Conservation (phyloP, 2,329 filamentous ascomycete species). For the Leptographium radiaticola region DNA sequence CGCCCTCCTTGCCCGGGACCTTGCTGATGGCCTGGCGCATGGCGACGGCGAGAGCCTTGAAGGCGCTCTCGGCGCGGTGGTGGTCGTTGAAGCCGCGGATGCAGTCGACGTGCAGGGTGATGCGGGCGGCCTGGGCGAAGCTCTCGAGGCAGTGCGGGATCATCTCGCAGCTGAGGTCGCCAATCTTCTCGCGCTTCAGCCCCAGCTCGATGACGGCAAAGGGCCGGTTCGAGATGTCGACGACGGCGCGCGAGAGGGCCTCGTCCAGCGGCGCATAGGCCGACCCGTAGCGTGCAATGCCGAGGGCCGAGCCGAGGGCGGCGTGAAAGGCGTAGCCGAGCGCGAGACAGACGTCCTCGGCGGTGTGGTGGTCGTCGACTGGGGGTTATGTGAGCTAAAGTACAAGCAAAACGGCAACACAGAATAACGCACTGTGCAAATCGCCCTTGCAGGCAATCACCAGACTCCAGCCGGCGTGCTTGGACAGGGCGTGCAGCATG, state of each 20-base stretch:
- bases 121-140: slow-evolving; percentile 78
- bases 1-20: slow-evolving; percentile 71
- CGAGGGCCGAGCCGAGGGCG: slow-evolving; percentile 64
- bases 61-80: slow-evolving; percentile 89
- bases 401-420: too few relatives aligned
- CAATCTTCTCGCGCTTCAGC: slow-evolving; percentile 82
- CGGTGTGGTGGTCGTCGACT: slow-evolving; percentile 98
- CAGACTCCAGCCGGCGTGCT: slow-evolving; percentile 91
- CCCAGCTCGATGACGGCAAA: slow-evolving; percentile 75
- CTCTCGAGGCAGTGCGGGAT: slow-evolving; percentile 89
- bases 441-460: slow-evolving; percentile 75
- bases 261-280: slow-evolving; percentile 93
- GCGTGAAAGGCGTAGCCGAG: slow-evolving; percentile 74
- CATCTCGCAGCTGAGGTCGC: slow-evolving; percentile 91
- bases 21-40: slow-evolving; percentile 62
- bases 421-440: slow-evolving; percentile 62
- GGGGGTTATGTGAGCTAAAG: neutral
- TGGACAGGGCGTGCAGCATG: slow-evolving; percentile 94
- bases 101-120: slow-evolving; percentile 94
- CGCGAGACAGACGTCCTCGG: slow-evolving; percentile 88
- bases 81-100: slow-evolving; percentile 87
- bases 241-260: slow-evolving; percentile 81
- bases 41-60: slow-evolving; percentile 89
- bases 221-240: slow-evolving; percentile 88
- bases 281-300: slow-evolving; percentile 79